phyloP scores from a whole-genome alignment of 306 rosid genomes.

The Corylus heterophylla region DNA sequence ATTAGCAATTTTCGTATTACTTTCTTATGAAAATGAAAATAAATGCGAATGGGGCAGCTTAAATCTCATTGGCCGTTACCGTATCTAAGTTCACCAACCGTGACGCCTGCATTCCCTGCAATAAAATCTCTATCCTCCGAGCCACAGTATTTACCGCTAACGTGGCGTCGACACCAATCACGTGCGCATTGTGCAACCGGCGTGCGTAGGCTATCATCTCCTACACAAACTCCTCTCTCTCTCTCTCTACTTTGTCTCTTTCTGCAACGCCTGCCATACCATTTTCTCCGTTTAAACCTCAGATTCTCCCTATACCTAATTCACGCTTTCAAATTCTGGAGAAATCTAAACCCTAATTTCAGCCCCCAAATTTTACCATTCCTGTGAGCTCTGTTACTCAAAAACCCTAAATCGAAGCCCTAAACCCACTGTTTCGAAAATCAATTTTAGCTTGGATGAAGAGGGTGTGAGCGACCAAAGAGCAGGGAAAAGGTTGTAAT shows the following conservation, averaged over 20 bases:
- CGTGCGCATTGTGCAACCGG: background rate
- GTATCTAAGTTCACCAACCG: too few relatives aligned
- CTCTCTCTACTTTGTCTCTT: too few relatives aligned
- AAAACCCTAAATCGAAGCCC: background rate
- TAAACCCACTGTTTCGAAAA: background rate
- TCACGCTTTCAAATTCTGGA: too few relatives aligned
- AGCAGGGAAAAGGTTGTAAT: background rate
- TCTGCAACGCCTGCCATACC: too few relatives aligned
- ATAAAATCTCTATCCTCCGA: background rate
- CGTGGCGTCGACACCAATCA: background rate
- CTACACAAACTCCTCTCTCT: too few relatives aligned
- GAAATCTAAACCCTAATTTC: too few relatives aligned
- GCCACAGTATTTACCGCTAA: background rate
- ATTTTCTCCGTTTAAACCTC: too few relatives aligned
- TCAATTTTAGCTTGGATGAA: background rate
- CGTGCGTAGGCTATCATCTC: background rate
- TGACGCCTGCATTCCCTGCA: background rate
- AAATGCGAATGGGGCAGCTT: too few relatives aligned
- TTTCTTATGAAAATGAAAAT: too few relatives aligned
- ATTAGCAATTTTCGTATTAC: too few relatives aligned
- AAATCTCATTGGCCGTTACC: too few relatives aligned
- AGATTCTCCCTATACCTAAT: too few relatives aligned
- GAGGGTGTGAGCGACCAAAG: background rate
- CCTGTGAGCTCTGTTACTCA: background rate
- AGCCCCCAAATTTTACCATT: background rate